Evolutionary conservation across 345 rosid genomes (phyloP), one percentile per base, ranked within the genome.

Genomic region (Carallia brachiata): DNA sequence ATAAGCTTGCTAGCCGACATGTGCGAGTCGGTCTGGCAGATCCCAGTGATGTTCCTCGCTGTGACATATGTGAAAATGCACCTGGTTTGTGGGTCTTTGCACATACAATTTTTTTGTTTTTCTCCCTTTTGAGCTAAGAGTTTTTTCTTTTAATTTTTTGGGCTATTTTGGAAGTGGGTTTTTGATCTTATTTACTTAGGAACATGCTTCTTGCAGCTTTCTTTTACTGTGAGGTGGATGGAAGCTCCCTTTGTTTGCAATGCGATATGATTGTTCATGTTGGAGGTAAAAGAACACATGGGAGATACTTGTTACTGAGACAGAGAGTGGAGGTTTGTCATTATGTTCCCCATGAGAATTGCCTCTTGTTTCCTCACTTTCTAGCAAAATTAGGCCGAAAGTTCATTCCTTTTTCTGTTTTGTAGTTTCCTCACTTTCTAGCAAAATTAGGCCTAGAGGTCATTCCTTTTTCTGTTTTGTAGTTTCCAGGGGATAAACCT

Each of bases 161-260:
- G 55, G 55, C 9, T 34, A 13, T 34, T 36, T 30, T 6, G 61
- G 19, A 53, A 30, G 32, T 28, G n/a, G 57, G 13, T 15, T n/a
- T 19, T 53, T 12, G 66, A 16, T 37, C 27, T 61, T 7, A 52
- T 56, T 57, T 23, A 37, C 61, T 8, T 84, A 66, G 52, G 72
- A 56, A 59, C 28, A 44, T 54, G 23, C 30, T 17, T 79, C 73
- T 74, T 73, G 70, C 39, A 92, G 96, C 96, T 53, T 92, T 92
- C 86, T 90, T 92, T 76, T 89, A 87, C 84, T 93, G 98, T 54
- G 94, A 91, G 80, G 70, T 87, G 74, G 94, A 89, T 66, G 96
- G 96, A 71, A 89, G 79, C 75, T 91, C 92, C 19, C 92, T 89
- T 68, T 93, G 94, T 77, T 78, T 93, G 77, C 89, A 89, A 73